Evolutionary conservation across 371 early-diverging fungal genomes (phyloP).

Genomic region (Lichtheimia corymbifera): DNA sequence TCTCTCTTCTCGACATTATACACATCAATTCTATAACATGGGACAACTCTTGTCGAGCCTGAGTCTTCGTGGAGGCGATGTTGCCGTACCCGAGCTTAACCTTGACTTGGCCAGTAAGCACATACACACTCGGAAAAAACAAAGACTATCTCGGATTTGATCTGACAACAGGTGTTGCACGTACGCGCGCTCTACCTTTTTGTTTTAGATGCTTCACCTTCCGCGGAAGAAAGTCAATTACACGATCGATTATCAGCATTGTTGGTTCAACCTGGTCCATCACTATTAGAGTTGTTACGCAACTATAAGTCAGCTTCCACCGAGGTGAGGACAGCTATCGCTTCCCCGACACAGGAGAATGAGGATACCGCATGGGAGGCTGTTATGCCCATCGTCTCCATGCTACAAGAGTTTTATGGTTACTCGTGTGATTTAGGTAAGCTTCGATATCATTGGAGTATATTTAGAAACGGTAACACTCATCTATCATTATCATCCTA

Average conservation of each 20-base stretch:
- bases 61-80: slow-evolving; percentile 36
- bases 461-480: neutral
- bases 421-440: slow-evolving; percentile 75
- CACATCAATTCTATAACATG: slow-evolving; percentile 17
- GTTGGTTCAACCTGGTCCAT: slow-evolving; percentile 49
- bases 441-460: neutral
- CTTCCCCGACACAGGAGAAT: slow-evolving; percentile 74
- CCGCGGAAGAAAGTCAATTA: slow-evolving; percentile 51
- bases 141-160: neutral
- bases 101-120: slow-evolving; percentile 58
- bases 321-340: slow-evolving; percentile 74
- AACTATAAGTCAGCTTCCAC: slow-evolving; percentile 51
- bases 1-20: neutral
- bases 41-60: slow-evolving; percentile 46
- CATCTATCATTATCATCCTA: neutral
- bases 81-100: slow-evolving; percentile 46
- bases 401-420: slow-evolving; percentile 64
- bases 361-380: slow-evolving; percentile 88
- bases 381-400: slow-evolving; percentile 80
- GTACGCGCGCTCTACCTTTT: neutral
- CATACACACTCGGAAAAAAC: neutral
- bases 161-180: slow-evolving; percentile 1
- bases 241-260: slow-evolving; percentile 48
- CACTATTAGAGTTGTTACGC: slow-evolving; percentile 49
- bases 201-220: slow-evolving; percentile 49